Conservation (phyloP, 345 rosid genomes). For the Boechera divaricarpa region DNA sequence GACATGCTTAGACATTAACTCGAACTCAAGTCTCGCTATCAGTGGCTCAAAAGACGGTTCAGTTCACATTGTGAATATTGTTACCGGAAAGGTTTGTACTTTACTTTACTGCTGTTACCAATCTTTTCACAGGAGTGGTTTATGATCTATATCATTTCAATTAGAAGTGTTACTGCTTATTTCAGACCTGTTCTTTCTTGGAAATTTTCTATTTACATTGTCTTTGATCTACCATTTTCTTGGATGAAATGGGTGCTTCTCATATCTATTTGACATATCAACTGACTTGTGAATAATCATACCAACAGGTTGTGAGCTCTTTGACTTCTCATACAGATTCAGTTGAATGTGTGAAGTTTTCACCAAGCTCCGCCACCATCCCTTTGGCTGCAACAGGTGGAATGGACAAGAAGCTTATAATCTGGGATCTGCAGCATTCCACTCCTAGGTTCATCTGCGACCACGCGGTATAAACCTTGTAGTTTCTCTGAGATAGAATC, state of each 20-base stretch:
- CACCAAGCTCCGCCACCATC: constrained; percentile 55
- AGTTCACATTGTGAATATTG: constrained; percentile 77
- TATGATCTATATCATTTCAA: not conserved
- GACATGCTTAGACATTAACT: constrained; percentile 76
- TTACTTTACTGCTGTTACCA: not conserved
- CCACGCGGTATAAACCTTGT: constrained; percentile 59
- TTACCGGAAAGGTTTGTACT: constrained; percentile 72
- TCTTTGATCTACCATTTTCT: not conserved
- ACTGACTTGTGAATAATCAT: constrained; percentile 13
- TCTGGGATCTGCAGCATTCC: constrained; percentile 88
- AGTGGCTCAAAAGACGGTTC: constrained; percentile 86
- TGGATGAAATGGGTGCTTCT: constrained; percentile 5
- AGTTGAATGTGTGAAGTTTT: constrained; percentile 69
- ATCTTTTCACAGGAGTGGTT: not conserved
- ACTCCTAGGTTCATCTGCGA: constrained; percentile 69
- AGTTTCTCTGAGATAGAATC: constrained; percentile 23
- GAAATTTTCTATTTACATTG: not conserved
- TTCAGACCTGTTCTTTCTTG: not conserved
- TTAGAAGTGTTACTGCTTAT: not conserved
- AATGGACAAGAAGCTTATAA: constrained; percentile 79
- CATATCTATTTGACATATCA: constrained; percentile 1
- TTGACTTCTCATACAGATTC: constrained; percentile 71
- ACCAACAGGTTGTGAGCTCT: constrained; percentile 78
- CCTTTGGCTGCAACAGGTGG: constrained; percentile 90
- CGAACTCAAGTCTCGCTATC: constrained; percentile 77